These are phyloP conservation scores for Phytophthora macrochlamydospora DNA, from an alignment of 352 stramenopile genomes.

Conservation along the genomic window DNA sequence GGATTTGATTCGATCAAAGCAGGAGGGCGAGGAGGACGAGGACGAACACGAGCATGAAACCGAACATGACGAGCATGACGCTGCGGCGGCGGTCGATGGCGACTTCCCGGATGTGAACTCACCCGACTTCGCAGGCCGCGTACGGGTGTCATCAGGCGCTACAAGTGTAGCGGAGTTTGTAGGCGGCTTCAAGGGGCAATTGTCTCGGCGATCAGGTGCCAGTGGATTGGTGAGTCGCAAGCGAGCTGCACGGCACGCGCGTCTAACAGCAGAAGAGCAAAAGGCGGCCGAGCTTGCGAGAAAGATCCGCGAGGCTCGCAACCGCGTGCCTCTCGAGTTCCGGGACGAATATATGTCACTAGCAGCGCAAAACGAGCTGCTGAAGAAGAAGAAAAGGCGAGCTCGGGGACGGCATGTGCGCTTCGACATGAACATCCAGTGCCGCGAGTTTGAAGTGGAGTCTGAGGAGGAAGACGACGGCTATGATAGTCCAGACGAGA, in stretches of 20 bases:
- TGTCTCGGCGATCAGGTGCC: constrained; percentile 40
- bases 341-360: constrained; percentile 46
- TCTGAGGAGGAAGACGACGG: constrained; percentile 55
- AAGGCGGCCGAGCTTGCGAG: constrained; percentile 48
- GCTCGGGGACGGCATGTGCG: constrained; percentile 37
- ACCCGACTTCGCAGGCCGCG: constrained; percentile 34
- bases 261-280: constrained; percentile 46
- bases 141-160: constrained; percentile 45
- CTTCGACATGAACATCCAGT: constrained; percentile 50
- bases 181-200: constrained; percentile 64
- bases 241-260: constrained; percentile 45
- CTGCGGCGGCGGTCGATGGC: constrained; percentile 12
- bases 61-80: constrained; percentile 23
- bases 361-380: constrained; percentile 31
- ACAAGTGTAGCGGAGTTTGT: constrained; percentile 70
- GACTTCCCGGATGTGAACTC: constrained; percentile 25
- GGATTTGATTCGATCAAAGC: constrained; percentile 36
- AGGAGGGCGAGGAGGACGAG: constrained; percentile 4
- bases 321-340: constrained; percentile 65
- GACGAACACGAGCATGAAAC: constrained; percentile 30
- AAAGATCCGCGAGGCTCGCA: constrained; percentile 54
- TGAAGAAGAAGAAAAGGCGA: constrained; percentile 43
- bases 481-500: constrained; percentile 43
- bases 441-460: constrained; percentile 65
- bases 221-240: constrained; percentile 52